Percentiles rank a stretch among this genome's conserved stretches.
Evolutionary conservation across 495 filamentous ascomycete species (phyloP).

Genomic region (Chaetomidium leptoderma): DNA sequence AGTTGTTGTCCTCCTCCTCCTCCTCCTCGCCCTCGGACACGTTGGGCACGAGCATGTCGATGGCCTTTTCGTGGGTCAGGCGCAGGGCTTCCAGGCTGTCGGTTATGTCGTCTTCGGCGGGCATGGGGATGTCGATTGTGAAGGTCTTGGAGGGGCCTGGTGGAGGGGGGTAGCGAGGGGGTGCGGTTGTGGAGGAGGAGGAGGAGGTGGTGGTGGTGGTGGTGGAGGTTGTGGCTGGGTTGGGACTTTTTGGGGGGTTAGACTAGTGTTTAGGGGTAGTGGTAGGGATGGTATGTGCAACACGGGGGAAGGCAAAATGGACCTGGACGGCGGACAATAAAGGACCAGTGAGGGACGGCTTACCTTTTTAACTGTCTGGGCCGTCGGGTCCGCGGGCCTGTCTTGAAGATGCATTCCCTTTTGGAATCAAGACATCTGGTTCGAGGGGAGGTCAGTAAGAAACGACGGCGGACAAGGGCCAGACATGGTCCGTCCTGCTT

Average conservation of each 20-base stretch:
- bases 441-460: neutral
- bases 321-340: no score
- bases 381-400: constrained; percentile 42
- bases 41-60: constrained; percentile 33
- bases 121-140: constrained; percentile 48
- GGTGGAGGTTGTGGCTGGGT: constrained; percentile 1
- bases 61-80: constrained; percentile 33
- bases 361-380: constrained; percentile 36
- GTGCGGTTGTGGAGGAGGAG: neutral
- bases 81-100: constrained; percentile 37
- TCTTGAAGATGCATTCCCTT: constrained; percentile 47
- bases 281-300: neutral
- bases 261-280: neutral
- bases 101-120: constrained; percentile 28
- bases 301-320: neutral
- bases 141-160: constrained; percentile 46
- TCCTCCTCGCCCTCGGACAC: constrained; percentile 21
- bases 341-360: constrained; percentile 7
- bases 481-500: neutral
- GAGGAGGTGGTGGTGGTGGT: neutral
- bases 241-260: constrained; percentile 3
- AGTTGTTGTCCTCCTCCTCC: constrained; percentile 20
- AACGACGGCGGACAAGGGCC: neutral
- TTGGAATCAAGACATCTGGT: constrained; percentile 47
- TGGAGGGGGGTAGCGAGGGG: constrained; percentile 9